Percentiles rank a stretch among this genome's conserved stretches.
phyloP scores from a whole-genome alignment of 202 grass and related monocot genomes.

The Panicum virgatum region DNA sequence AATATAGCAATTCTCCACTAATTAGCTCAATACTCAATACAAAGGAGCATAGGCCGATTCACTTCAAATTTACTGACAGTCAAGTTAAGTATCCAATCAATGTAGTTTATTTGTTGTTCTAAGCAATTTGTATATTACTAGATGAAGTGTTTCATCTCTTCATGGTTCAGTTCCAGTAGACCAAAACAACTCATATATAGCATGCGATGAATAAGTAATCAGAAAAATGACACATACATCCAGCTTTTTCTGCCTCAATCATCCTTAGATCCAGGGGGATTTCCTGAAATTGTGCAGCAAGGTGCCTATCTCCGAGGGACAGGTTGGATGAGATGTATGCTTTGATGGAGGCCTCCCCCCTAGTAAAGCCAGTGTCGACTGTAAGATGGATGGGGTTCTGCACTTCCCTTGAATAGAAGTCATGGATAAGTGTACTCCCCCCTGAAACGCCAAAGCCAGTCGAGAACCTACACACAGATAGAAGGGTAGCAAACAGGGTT shows the following conservation, averaged over 20 bases:
- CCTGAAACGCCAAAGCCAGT: slow-evolving; percentile 92
- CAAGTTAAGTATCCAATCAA: slow-evolving; percentile 5
- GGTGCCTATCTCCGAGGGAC: slow-evolving; percentile 83
- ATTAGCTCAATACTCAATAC: not conserved
- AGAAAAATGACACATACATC: slow-evolving; percentile 63
- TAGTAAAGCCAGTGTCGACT: slow-evolving; percentile 91
- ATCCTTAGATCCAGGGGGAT: slow-evolving; percentile 84
- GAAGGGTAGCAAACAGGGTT: not conserved
- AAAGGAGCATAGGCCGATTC: not conserved
- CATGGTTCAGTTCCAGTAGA: not conserved
- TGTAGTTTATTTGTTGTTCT: not conserved
- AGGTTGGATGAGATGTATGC: slow-evolving; percentile 77
- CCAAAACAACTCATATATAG: not conserved
- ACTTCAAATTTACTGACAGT: not conserved
- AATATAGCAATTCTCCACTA: not conserved
- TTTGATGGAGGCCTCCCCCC: slow-evolving; percentile 88
- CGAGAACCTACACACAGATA: slow-evolving; percentile 75
- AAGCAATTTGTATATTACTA: not conserved
- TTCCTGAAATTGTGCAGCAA: slow-evolving; percentile 92
- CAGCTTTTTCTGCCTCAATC: slow-evolving; percentile 86
- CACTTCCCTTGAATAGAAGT: slow-evolving; percentile 91
- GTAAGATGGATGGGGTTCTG: slow-evolving; percentile 86
- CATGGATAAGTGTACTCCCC: slow-evolving; percentile 90
- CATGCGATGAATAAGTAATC: not conserved
- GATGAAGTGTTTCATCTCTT: not conserved